Percentiles rank a stretch among this genome's conserved stretches.
phyloP scores from a whole-genome alignment of 305 asterid genomes.

The Ilex paraguariensis region DNA sequence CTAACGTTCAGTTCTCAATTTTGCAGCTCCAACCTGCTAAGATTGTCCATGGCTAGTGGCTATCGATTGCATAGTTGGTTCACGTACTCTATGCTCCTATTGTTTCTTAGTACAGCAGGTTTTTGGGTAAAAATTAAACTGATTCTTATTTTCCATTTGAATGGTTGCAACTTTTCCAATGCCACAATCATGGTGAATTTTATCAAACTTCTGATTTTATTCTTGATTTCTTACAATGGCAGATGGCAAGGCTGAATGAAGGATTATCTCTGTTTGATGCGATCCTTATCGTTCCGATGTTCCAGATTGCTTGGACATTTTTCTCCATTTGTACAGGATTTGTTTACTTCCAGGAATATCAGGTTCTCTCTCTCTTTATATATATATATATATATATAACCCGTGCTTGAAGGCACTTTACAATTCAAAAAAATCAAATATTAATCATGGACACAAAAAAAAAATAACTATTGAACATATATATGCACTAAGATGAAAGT shows the following conservation, averaged over 20 bases:
- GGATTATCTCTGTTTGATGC: constrained; percentile 90
- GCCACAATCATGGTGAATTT: constrained; percentile 4
- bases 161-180: constrained; percentile 9
- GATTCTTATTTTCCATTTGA: constrained; percentile 14
- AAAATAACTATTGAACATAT: no score
- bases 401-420: no score
- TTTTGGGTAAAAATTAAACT: constrained; percentile 64
- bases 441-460: no score
- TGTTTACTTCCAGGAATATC: constrained; percentile 91
- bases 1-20: constrained; percentile 9
- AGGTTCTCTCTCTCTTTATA: constrained; percentile 52
- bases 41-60: constrained; percentile 75
- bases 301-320: constrained; percentile 96
- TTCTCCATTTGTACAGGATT: constrained; percentile 99
- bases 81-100: constrained; percentile 81
- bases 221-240: constrained; percentile 24
- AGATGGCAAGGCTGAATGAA: constrained; percentile 96
- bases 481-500: no score
- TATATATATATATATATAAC: no score
- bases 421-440: no score
- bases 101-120: constrained; percentile 92
- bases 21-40: constrained; percentile 82
- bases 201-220: constrained; percentile 17
- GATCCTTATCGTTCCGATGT: constrained; percentile 95
- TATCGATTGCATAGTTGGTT: constrained; percentile 95